Evolutionary conservation across 352 stramenopile species (phyloP).

Genomic region (Pythium folliculosum): DNA sequence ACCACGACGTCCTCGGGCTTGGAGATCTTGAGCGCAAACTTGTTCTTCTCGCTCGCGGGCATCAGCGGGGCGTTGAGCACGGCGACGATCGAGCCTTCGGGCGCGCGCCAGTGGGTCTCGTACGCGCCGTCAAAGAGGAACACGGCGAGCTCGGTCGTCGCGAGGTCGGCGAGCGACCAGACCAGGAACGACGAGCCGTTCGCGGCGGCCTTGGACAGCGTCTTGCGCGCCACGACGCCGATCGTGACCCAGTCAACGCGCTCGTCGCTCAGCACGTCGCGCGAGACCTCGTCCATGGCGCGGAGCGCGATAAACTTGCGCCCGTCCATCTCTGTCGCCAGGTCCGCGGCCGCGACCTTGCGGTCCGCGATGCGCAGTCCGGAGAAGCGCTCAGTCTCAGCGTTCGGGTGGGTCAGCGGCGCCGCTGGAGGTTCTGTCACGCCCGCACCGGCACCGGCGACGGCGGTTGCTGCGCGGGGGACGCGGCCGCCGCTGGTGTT

Average conservation of each 20-base stretch:
- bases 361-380: conserved; percentile 57
- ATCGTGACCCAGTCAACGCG: conserved; percentile 85
- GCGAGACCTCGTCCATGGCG: conserved; percentile 55
- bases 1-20: conserved; percentile 58
- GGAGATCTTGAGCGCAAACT: conserved; percentile 79
- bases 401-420: conserved; percentile 21
- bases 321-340: conserved; percentile 66
- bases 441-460: neutral
- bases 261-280: conserved; percentile 56
- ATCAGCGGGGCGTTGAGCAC: conserved; percentile 71
- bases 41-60: conserved; percentile 68
- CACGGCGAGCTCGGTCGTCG: conserved; percentile 63
- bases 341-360: conserved; percentile 42
- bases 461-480: neutral
- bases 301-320: conserved; percentile 66
- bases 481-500: neutral
- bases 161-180: conserved; percentile 75
- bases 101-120: conserved; percentile 60
- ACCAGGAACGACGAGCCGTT: conserved; percentile 81
- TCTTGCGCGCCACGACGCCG: conserved; percentile 73
- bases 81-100: conserved; percentile 63
- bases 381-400: conserved; percentile 47
- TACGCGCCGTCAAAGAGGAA: conserved; percentile 83
- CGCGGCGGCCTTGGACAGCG: conserved; percentile 59
- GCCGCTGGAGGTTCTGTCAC: neutral